Base-by-base conservation (phyloP, 306 rosid genomes). In the Alnus glutinosa region DNA sequence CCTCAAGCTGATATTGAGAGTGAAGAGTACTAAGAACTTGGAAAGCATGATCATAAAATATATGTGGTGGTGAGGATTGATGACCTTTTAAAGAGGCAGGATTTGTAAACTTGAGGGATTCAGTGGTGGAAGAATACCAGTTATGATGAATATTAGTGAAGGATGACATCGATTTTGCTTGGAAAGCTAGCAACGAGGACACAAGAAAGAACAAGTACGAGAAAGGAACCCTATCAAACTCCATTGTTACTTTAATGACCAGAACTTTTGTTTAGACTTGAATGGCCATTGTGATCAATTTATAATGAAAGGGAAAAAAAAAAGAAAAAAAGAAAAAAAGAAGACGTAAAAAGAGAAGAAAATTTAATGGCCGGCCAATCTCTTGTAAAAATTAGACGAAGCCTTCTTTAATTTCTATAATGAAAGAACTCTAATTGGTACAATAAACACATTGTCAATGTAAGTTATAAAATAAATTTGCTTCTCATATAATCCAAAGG, bases 1-100 rank as follows among this genome's bases (percentile, higher is more conserved):
- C 52, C 66, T 73, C 80, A 8, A 82, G 55, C n/a, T 84, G 84
- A 7, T 84, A 6, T 69, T 32, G 8, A 9, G 90, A 81, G 8
- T 84, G 76, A 9, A 73, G 54, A 3, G 84, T 82, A 79, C 82
- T 79, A 4, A 85, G 79, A 1, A 86, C 84, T 76, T 70, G 66
- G 76, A 79, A 76, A 47, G 79, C 89, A 79, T 79, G 52, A 50
- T 58, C 52, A 11, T 75, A 78, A 2, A 23, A 23, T 23, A 83
- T 48, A 34, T 78, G 47, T 34, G 37, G 74, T 18, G 57, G 78
- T 7, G 73, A 73, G 2, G 16, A 70, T 46, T 49, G 7, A 52
- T 7, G 11, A 51, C 7, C 42, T 68, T 7, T 5, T 48, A 15
- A 28, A 9, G 36, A 63, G 39, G 73, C 66, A 23, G 14, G 3